phyloP scores from a whole-genome alignment of 371 early-diverging fungal species.

The Globomyces sp. region DNA sequence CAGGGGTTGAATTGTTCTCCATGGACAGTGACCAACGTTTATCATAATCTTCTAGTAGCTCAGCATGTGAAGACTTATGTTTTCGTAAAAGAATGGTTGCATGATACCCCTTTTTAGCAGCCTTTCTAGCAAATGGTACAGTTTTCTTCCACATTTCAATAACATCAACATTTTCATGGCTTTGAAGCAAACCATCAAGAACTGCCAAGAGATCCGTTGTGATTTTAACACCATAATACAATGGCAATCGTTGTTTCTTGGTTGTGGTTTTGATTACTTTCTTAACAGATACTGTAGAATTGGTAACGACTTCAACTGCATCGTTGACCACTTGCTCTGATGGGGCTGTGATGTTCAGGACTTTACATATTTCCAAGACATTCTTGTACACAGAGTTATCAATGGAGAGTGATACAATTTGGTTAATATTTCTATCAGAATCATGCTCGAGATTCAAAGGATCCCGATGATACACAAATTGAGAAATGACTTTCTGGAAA shows the following conservation, averaged over 20 bases:
- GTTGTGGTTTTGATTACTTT: not conserved
- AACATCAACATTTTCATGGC: no score
- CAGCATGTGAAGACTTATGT: no score
- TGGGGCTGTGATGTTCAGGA: slow-evolving; percentile 14
- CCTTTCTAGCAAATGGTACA: not conserved
- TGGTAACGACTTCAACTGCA: slow-evolving; percentile 8
- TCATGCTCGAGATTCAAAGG: slow-evolving; percentile 49
- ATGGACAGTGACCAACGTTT: not conserved
- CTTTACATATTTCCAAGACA: slow-evolving; percentile 10
- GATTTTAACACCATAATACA: slow-evolving; percentile 14
- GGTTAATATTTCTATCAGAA: slow-evolving; percentile 48
- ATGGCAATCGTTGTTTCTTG: slow-evolving; percentile 9
- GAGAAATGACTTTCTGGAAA: slow-evolving; percentile 50
- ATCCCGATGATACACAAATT: slow-evolving; percentile 52
- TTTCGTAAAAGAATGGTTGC: slow-evolving; percentile 1
- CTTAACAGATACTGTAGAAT: not conserved
- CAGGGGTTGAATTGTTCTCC: not conserved
- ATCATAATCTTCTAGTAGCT: not conserved
- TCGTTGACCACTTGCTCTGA: slow-evolving; percentile 9
- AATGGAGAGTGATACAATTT: slow-evolving; percentile 51
- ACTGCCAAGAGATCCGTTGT: not conserved
- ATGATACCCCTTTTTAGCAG: slow-evolving; percentile 9
- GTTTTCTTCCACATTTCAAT: not conserved
- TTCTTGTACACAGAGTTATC: not conserved
- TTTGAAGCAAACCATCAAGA: slow-evolving; percentile 9